These are phyloP conservation scores for Fusarium sp. DNA, from an alignment of 2,329 filamentous ascomycete species.

Conservation along the genomic window DNA sequence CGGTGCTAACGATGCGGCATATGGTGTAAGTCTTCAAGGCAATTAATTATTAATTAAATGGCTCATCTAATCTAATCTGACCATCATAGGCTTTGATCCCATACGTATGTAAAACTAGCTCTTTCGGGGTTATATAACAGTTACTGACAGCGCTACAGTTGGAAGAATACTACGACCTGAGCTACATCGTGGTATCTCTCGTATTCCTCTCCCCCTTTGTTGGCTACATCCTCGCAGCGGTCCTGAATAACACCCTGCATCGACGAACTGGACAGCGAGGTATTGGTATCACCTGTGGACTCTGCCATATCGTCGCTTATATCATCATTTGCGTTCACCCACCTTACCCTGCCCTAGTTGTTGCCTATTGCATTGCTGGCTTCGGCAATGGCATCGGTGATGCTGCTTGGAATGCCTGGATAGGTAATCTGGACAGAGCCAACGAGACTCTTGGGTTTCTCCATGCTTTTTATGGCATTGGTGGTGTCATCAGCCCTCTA, in stretches of 20 bases:
- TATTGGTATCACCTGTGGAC: slow-evolving; percentile 71
- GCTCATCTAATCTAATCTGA: background rate
- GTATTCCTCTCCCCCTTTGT: slow-evolving; percentile 75
- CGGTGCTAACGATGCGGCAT: slow-evolving; percentile 70
- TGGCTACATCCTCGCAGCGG: slow-evolving; percentile 72
- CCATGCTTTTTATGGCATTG: slow-evolving; percentile 76
- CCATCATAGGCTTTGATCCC: slow-evolving; percentile 60
- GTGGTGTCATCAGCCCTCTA: slow-evolving; percentile 76
- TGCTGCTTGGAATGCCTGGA: slow-evolving; percentile 67
- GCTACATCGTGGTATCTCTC: slow-evolving; percentile 73
- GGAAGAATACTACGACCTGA: slow-evolving; percentile 68
- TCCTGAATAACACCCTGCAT: slow-evolving; percentile 68
- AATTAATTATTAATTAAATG: background rate
- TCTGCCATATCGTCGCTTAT: slow-evolving; percentile 74
- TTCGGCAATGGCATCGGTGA: slow-evolving; percentile 77
- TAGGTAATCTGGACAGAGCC: slow-evolving; percentile 75
- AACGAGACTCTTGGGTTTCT: slow-evolving; percentile 78
- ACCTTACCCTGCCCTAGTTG: slow-evolving; percentile 74
- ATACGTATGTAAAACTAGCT: slow-evolving; percentile 52
- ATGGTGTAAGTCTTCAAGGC: slow-evolving; percentile 61
- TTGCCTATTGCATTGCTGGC: slow-evolving; percentile 75
- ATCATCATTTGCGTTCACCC: slow-evolving; percentile 74
- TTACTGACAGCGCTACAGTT: slow-evolving; percentile 32
- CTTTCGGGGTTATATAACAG: background rate
- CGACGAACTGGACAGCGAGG: slow-evolving; percentile 58